phyloP scores from a whole-genome alignment of 2,329 filamentous ascomycete species.

The Aspergillus melleus region DNA sequence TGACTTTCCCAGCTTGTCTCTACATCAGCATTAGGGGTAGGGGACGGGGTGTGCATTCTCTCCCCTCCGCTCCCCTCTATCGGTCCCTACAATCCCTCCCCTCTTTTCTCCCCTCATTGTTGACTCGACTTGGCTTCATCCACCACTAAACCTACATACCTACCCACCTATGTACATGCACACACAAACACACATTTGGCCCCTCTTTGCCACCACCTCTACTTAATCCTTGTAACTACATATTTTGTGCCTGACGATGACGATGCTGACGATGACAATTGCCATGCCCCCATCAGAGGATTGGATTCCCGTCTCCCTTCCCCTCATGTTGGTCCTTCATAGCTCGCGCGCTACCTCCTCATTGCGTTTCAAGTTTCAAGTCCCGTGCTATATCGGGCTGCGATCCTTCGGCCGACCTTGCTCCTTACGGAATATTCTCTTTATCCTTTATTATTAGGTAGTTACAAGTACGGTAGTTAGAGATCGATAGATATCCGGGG shows the following conservation, averaged over 20 bases:
- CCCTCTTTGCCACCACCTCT: neutral
- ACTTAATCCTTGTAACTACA: neutral
- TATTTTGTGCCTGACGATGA: too few relatives aligned
- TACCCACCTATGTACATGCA: too few relatives aligned
- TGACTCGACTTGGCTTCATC: neutral
- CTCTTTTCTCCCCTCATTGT: neutral
- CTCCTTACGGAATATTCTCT: too few relatives aligned
- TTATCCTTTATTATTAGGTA: too few relatives aligned
- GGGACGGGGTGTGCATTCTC: neutral
- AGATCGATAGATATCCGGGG: too few relatives aligned
- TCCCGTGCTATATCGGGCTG: neutral
- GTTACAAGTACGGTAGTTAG: too few relatives aligned
- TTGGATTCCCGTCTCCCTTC: neutral
- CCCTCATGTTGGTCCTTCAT: neutral
- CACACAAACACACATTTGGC: neutral
- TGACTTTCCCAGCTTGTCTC: neutral
- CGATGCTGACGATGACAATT: neutral
- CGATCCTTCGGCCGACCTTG: too few relatives aligned
- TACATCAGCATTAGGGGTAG: too few relatives aligned
- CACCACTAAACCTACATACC: neutral
- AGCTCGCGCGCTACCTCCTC: neutral
- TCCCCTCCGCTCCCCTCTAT: neutral
- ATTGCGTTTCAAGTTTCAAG: neutral
- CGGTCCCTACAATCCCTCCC: neutral
- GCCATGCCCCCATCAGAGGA: neutral